Evolutionary conservation across 1,284 basidiomycete species (phyloP), one percentile per base, ranked within the genome.

Genomic region (Sporisorium reilianum): DNA sequence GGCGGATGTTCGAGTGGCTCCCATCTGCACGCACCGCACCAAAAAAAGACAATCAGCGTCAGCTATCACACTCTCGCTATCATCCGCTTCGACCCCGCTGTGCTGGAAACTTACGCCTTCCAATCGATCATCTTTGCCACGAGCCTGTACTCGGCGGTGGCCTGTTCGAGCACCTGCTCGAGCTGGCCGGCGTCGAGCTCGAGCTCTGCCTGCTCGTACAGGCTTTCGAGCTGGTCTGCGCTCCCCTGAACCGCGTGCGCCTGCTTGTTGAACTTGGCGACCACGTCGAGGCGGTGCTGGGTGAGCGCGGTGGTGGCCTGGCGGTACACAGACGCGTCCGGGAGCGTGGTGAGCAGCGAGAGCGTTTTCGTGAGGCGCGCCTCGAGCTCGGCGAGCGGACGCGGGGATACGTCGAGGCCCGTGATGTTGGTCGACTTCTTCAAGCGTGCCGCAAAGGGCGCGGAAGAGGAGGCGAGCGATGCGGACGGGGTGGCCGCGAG

Each of bases 61-160:
- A n/a, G n/a, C n/a, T n/a, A n/a, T n/a, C n/a, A n/a, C n/a, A n/a
- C n/a, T n/a, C n/a, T n/a, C n/a, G n/a, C n/a, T n/a, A n/a, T n/a
- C n/a, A n/a, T n/a, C n/a, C n/a, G n/a, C n/a, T n/a, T n/a, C n/a
- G n/a, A n/a, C n/a, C n/a, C n/a, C n/a, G n/a, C n/a, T n/a, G n/a
- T n/a, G n/a, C n/a, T n/a, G n/a, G n/a, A 20, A 6, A 8, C 94
- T 87, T 86, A 99, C 95, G 93, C 90, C 87, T 97, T 97, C 93
- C 94, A 98, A 84, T 96, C 92, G 25, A 91, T 84, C 92, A 98
- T 94, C 87, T 93, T 93, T 40, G 88, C 88, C 2, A 89, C 92
- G 46, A 98, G 87, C 54, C 86, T 87, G 64, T 93, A 87, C 87
- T 99, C 96, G 77, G 93, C 91, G 78, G 91, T 86, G 4, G 95